These are phyloP conservation scores for Nakaseomyces kungkrabaensis DNA, from an alignment of 1,139 yeast species.

Conservation along the genomic window DNA sequence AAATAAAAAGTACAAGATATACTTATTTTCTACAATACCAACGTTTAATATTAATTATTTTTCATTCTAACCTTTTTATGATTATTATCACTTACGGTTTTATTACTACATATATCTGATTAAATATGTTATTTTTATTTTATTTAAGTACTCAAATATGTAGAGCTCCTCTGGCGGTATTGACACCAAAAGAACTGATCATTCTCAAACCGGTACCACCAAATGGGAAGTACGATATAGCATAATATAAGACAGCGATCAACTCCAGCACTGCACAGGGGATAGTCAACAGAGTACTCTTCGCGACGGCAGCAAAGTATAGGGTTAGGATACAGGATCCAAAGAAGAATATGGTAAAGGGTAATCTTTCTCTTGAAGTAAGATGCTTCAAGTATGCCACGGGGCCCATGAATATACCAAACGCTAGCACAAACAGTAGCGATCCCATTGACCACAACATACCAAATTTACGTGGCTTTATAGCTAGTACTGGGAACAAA, in stretches of 20 bases:
- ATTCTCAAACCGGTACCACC: constrained; percentile 83
- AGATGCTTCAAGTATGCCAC: constrained; percentile 66
- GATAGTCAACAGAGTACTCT: constrained; percentile 68
- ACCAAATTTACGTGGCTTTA: constrained; percentile 87
- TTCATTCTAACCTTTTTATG: not conserved
- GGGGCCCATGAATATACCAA: constrained; percentile 91
- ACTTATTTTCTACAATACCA: not conserved
- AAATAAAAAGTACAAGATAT: not conserved
- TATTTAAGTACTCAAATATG: constrained; percentile 14
- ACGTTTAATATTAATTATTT: not conserved
- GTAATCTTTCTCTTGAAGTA: constrained; percentile 61
- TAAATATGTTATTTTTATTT: not conserved
- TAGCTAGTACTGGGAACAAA: constrained; percentile 78
- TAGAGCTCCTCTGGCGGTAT: constrained; percentile 44
- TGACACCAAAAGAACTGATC: constrained; percentile 68
- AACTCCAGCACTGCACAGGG: constrained; percentile 68
- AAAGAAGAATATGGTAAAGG: constrained; percentile 73
- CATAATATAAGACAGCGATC: constrained; percentile 78
- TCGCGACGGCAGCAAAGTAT: constrained; percentile 44
- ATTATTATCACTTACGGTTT: not conserved
- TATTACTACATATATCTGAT: not conserved
- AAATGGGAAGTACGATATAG: constrained; percentile 88
- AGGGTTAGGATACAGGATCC: constrained; percentile 62
- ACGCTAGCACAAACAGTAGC: constrained; percentile 72
- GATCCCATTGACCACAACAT: constrained; percentile 90